These are phyloP conservation scores for Staphylotrichum longicolle DNA, from an alignment of 495 filamentous ascomycete genomes.

Conservation along the genomic window DNA sequence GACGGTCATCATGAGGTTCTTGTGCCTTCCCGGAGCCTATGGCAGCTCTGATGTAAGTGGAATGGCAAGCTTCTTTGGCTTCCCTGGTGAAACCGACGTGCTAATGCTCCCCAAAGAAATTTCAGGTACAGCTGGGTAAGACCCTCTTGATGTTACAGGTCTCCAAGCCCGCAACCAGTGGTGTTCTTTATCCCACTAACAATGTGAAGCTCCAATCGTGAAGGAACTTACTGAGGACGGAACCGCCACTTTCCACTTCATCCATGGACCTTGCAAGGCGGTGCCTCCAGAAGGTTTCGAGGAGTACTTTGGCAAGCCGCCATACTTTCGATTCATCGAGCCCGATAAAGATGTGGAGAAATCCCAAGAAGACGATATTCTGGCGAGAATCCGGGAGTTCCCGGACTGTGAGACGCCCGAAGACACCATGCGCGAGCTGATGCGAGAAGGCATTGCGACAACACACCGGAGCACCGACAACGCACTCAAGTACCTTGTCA, in stretches of 20 bases:
- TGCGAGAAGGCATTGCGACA: constrained; percentile 47
- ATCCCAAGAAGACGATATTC: constrained; percentile 44
- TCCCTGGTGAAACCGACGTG: background rate
- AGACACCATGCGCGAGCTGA: constrained; percentile 52
- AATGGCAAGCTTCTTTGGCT: background rate
- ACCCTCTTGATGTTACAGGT: no score
- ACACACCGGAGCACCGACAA: constrained; percentile 43
- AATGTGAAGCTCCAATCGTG: constrained; percentile 43
- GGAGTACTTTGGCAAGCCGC: constrained; percentile 52
- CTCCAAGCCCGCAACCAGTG: no score
- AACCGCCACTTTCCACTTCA: constrained; percentile 47
- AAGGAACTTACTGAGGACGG: constrained; percentile 47
- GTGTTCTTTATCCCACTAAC: background rate
- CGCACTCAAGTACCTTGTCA: constrained; percentile 44
- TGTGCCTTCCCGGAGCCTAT: constrained; percentile 49
- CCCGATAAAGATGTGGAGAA: constrained; percentile 42
- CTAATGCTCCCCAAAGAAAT: constrained; percentile 45
- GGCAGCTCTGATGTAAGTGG: constrained; percentile 51
- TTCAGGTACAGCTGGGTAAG: constrained; percentile 51
- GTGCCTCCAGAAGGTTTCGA: constrained; percentile 50
- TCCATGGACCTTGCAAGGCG: constrained; percentile 47
- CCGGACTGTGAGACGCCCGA: constrained; percentile 48
- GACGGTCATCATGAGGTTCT: constrained; percentile 39
- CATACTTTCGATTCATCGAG: constrained; percentile 52
- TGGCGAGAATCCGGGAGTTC: constrained; percentile 50